phyloP scores from a whole-genome alignment of 805 yeast genomes.

The Nakazawaea ambrosiae region DNA sequence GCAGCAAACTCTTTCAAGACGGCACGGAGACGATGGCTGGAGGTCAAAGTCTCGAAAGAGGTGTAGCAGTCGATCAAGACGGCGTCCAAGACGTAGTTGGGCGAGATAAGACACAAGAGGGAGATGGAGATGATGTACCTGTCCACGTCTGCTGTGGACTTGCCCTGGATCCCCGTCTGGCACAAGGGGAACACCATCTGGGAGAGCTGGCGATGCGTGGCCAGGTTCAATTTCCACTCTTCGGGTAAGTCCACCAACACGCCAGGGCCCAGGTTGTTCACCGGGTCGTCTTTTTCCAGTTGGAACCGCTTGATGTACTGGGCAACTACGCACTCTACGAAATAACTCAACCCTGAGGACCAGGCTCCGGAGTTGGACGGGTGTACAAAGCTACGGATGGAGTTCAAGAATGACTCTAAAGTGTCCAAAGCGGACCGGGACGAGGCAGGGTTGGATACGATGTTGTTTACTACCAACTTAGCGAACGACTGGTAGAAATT shows the following conservation, averaged over 20 bases:
- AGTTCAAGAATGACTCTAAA: background rate
- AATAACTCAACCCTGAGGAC: constrained; percentile 63
- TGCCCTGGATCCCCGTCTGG: constrained; percentile 72
- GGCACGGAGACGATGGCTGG: constrained; percentile 73
- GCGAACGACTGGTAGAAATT: constrained; percentile 33
- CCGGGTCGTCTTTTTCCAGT: constrained; percentile 36
- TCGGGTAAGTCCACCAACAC: constrained; percentile 19
- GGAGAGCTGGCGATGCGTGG: constrained; percentile 37
- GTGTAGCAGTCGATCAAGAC: constrained; percentile 70
- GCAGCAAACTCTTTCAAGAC: constrained; percentile 64
- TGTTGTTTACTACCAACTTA: constrained; percentile 53
- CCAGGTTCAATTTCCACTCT: constrained; percentile 28
- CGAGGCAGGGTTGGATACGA: constrained; percentile 23
- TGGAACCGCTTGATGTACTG: constrained; percentile 53
- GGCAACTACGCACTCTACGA: constrained; percentile 52
- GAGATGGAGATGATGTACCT: constrained; percentile 54
- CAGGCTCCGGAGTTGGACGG: constrained; percentile 94
- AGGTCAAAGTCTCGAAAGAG: constrained; percentile 55
- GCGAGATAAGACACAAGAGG: constrained; percentile 55
- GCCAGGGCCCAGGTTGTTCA: constrained; percentile 14
- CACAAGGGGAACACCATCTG: constrained; percentile 48
- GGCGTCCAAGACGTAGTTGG: constrained; percentile 45
- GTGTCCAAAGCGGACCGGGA: background rate
- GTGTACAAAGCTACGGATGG: constrained; percentile 69
- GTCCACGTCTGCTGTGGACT: constrained; percentile 47